Percentiles rank a stretch among this genome's conserved stretches.
phyloP scores from a whole-genome alignment of 495 filamentous ascomycete genomes.

The Podospora anserina region DNA sequence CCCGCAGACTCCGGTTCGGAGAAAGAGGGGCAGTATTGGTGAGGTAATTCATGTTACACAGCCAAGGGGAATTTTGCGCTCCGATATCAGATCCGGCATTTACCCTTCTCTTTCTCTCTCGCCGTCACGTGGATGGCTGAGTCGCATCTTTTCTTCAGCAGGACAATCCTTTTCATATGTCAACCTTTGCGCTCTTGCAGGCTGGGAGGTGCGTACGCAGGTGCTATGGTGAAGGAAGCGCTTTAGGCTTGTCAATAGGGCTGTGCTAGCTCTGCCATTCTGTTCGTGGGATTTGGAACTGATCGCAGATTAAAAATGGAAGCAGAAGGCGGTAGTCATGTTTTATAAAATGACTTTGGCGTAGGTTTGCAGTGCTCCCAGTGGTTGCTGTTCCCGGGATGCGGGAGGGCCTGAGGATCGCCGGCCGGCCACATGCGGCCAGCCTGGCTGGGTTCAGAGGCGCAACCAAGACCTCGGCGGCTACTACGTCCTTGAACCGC shows the following conservation, averaged over 20 bases:
- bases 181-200: too few relatives aligned
- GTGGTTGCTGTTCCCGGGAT: background rate
- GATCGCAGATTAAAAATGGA: background rate
- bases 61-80: background rate
- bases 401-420: conserved; percentile 4
- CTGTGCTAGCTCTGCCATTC: background rate
- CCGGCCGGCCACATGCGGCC: background rate
- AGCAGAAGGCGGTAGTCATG: background rate
- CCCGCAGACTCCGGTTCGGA: background rate
- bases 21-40: background rate
- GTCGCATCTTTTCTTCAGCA: too few relatives aligned
- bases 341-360: background rate
- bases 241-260: background rate
- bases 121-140: background rate
- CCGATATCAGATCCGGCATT: background rate
- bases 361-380: background rate
- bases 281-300: too few relatives aligned
- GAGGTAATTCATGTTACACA: background rate
- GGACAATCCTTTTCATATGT: too few relatives aligned
- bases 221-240: background rate
- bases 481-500: background rate
- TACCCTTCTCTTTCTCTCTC: background rate
- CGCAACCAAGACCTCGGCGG: background rate
- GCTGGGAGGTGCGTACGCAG: too few relatives aligned
- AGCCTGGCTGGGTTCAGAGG: background rate